Evolutionary conservation across 1,284 basidiomycete species (phyloP).

Genomic region (Rhodofomes roseus): DNA sequence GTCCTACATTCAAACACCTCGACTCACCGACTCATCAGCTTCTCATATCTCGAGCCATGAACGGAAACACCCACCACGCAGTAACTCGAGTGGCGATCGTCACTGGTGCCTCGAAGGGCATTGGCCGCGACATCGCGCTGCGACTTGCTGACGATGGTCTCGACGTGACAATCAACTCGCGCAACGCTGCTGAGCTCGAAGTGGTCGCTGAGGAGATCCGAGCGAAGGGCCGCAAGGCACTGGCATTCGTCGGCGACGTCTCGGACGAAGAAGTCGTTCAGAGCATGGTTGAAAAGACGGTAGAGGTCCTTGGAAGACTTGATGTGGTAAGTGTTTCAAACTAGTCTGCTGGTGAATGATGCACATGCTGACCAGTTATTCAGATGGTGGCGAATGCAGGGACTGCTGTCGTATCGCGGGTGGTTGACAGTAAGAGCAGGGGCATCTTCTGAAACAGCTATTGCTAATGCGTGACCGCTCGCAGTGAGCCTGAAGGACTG

Average conservation of each 20-base stretch:
- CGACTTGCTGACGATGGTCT: slow-evolving; percentile 19
- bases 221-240: slow-evolving; percentile 5
- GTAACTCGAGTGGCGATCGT: slow-evolving; percentile 16
- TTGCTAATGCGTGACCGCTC: slow-evolving; percentile 8
- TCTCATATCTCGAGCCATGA: neutral
- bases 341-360: neutral
- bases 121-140: slow-evolving; percentile 11
- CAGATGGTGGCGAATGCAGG: slow-evolving; percentile 33
- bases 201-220: slow-evolving; percentile 10
- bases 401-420: slow-evolving; percentile 16
- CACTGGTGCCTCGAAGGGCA: slow-evolving; percentile 6
- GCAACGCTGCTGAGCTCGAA: slow-evolving; percentile 3
- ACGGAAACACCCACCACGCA: slow-evolving; percentile 6
- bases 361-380: neutral
- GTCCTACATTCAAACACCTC: neutral
- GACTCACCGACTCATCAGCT: neutral
- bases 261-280: slow-evolving; percentile 8
- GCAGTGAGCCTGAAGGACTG: slow-evolving; percentile 14
- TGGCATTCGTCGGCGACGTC: slow-evolving; percentile 3
- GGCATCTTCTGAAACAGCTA: too few relatives aligned
- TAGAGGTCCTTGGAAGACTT: slow-evolving; percentile 5
- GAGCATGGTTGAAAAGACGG: slow-evolving; percentile 6
- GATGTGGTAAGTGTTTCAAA: slow-evolving; percentile 6
- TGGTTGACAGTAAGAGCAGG: slow-evolving; percentile 18
- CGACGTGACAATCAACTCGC: slow-evolving; percentile 17